Evolutionary conservation across 202 grass and related monocot species (phyloP), one percentile per base, ranked within the genome.

Genomic region (Digitaria exilis): DNA sequence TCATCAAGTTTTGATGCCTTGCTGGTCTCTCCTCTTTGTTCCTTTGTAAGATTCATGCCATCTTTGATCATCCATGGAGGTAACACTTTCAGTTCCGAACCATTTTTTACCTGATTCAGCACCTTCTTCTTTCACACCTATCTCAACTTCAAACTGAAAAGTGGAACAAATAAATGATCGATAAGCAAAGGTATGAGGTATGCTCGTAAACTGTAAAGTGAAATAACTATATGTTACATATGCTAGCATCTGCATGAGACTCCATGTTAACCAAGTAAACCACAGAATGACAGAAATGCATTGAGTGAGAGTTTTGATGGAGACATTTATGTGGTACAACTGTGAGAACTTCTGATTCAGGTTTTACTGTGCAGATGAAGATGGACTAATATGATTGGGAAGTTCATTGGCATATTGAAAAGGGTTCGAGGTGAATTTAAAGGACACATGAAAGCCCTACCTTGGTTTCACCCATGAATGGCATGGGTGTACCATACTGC

Each of bases 401-500:
- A 76, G 8, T 44, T 59, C 59, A 30, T 35, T 57, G 3, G 37
- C 17, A 77, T 44, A 52, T 45, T 44, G 1, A 43, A 15, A 76
- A 39, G 37, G 37, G 37, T 39, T 39, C 37, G 9, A 39, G 37
- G 37, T 7, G 37, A 39, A 39, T 39, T 39, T 39, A 39, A 39
- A 39, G 37, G 37, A 5, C 37, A 7, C 37, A 39, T 48, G 45
- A 76, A 76, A 95, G 92, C 80, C 87, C 91, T 84, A 91, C 92
- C 51, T 93, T n/a, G n/a, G n/a, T 85, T 65, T 93, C 91, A 67
- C 93, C 65, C 67, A n/a, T n/a, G n/a, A n/a, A n/a, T n/a, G n/a
- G n/a, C n/a, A n/a, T n/a, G n/a, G 87, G 90, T 92, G 93, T 95
- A 21, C 91, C 96, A 78, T 93, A 92, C 74, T 7, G 89, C 80